Evolutionary conservation across 1,284 basidiomycete genomes (phyloP).

Genomic region (Earliella scabrosa): DNA sequence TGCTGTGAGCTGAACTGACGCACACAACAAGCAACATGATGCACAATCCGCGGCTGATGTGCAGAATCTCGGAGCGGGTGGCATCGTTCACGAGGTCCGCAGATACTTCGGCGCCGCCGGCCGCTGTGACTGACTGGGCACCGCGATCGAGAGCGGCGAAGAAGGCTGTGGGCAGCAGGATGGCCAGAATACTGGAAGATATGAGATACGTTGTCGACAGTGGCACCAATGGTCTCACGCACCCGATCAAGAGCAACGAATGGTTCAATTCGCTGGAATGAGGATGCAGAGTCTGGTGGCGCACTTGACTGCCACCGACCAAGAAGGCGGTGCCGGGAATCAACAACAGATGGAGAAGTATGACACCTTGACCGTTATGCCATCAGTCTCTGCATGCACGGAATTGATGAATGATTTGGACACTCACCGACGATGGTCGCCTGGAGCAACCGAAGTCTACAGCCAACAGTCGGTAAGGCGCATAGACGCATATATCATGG

Average conservation of each 20-base stretch:
- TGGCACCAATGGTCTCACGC: conserved; percentile 14
- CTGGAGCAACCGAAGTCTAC: conserved; percentile 57
- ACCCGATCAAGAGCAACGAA: conserved; percentile 70
- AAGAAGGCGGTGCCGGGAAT: conserved; percentile 66
- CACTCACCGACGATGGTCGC: conserved; percentile 58
- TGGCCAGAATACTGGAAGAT: conserved; percentile 62
- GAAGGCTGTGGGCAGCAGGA: conserved; percentile 66
- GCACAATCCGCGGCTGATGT: conserved; percentile 65
- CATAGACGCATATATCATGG: not conserved
- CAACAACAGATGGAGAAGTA: conserved; percentile 63
- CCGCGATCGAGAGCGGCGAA: conserved; percentile 63
- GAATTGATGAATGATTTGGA: no score
- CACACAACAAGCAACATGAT: conserved; percentile 63
- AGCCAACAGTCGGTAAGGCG: not conserved
- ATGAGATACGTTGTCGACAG: not conserved
- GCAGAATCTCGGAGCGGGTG: conserved; percentile 44
- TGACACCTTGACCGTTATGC: conserved; percentile 48
- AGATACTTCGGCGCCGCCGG: not conserved
- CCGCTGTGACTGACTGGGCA: conserved; percentile 6
- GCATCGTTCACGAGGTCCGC: conserved; percentile 35
- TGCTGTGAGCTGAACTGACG: no score
- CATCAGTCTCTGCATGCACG: no score
- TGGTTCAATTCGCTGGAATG: conserved; percentile 65
- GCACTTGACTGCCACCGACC: conserved; percentile 59
- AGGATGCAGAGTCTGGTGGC: conserved; percentile 52